phyloP scores from a whole-genome alignment of 441 rosid species.

The Pelargonium myrrhifolium region DNA sequence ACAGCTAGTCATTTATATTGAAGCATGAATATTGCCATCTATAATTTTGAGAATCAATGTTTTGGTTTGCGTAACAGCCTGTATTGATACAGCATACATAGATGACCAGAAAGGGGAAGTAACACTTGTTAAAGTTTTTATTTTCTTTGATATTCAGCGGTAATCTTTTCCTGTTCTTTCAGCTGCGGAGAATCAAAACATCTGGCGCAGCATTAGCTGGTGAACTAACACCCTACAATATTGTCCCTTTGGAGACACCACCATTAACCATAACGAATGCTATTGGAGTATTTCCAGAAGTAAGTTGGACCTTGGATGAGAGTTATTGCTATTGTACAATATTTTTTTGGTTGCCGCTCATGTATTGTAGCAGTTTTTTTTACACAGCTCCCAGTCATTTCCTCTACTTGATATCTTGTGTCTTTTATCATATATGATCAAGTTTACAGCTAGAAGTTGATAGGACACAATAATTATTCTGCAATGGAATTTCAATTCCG shows the following conservation, averaged over 20 bases:
- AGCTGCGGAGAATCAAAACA: slow-evolving; percentile 69
- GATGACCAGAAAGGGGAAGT: not conserved
- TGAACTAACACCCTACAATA: slow-evolving; percentile 82
- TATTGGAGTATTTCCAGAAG: slow-evolving; percentile 88
- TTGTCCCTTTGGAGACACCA: slow-evolving; percentile 88
- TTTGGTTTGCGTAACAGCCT: not conserved
- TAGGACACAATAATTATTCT: slow-evolving; percentile 9
- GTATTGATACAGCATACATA: not conserved
- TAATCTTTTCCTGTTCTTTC: slow-evolving; percentile 25
- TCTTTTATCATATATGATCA: no score
- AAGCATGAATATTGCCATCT: not conserved
- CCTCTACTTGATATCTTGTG: no score
- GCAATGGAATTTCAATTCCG: slow-evolving; percentile 7
- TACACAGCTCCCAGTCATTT: not conserved
- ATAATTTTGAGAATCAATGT: slow-evolving; percentile 3
- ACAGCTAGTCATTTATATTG: not conserved
- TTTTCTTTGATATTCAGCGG: not conserved
- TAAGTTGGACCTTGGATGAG: slow-evolving; percentile 32
- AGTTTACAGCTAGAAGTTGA: no score
- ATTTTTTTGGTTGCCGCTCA: not conserved
- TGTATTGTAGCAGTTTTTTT: not conserved
- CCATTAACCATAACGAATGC: slow-evolving; percentile 84
- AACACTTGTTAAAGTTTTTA: not conserved
- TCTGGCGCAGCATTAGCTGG: slow-evolving; percentile 59
- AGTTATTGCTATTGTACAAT: not conserved